phyloP scores from a whole-genome alignment of 1,284 basidiomycete genomes.

The Puccinia hordei region DNA sequence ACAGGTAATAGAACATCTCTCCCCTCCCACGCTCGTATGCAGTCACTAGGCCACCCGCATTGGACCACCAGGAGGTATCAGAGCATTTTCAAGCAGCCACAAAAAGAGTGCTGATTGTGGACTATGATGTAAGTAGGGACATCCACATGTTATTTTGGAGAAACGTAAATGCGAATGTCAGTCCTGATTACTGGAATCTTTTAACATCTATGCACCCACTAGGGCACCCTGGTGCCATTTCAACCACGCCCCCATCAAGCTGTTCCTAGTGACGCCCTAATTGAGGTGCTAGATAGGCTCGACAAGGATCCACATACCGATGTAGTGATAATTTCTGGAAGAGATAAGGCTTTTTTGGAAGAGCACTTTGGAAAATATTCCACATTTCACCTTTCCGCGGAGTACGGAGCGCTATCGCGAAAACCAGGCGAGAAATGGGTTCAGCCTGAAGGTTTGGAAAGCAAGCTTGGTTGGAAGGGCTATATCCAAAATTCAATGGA shows the following conservation, averaged over 20 bases:
- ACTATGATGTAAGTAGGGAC: conserved; percentile 28
- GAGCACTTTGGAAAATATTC: conserved; percentile 57
- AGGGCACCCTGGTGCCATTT: conserved; percentile 58
- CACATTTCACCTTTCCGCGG: conserved; percentile 58
- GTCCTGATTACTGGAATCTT: background rate
- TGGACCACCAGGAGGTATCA: background rate
- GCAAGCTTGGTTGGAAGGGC: background rate
- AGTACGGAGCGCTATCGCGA: conserved; percentile 59
- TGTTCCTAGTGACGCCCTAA: conserved; percentile 56
- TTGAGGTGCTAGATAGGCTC: conserved; percentile 55
- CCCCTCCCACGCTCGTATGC: background rate
- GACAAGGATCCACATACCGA: conserved; percentile 56
- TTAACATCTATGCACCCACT: too few relatives aligned
- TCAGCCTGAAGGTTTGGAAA: background rate
- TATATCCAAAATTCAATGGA: background rate
- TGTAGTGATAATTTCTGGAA: conserved; percentile 59
- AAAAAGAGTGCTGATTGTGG: background rate
- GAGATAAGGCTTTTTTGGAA: conserved; percentile 57
- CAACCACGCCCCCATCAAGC: conserved; percentile 56
- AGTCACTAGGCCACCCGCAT: background rate
- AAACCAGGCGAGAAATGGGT: background rate
- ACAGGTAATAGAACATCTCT: background rate
- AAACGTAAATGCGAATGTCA: too few relatives aligned
- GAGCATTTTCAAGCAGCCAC: background rate
- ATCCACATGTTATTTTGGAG: background rate